These are phyloP conservation scores for Fusarium euwallaceae DNA, from an alignment of 2,329 filamentous ascomycete genomes.

Conservation along the genomic window DNA sequence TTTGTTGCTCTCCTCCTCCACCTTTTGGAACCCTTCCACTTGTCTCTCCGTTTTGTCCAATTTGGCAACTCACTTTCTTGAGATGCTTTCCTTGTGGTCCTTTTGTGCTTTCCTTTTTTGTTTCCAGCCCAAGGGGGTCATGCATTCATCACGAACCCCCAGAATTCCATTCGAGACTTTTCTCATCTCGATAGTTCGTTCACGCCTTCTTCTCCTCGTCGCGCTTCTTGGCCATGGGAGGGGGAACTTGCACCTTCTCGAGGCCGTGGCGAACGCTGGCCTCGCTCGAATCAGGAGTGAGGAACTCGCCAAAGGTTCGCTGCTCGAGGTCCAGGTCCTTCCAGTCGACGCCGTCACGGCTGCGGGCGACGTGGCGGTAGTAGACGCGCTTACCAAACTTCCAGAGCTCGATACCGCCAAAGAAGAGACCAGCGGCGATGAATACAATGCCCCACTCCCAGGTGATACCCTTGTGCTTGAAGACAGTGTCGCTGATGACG, in stretches of 20 bases:
- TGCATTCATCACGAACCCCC: not conserved
- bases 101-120: slow-evolving; percentile 6
- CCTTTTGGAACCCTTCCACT: slow-evolving; percentile 34
- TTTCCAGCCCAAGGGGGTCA: slow-evolving; percentile 3
- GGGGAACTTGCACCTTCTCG: slow-evolving; percentile 40
- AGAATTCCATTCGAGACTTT: not conserved
- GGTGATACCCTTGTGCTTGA: slow-evolving; percentile 70
- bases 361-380: slow-evolving; percentile 47
- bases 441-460: slow-evolving; percentile 76
- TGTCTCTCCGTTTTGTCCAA: slow-evolving; percentile 25
- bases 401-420: slow-evolving; percentile 70
- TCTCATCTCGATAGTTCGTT: slow-evolving; percentile 11
- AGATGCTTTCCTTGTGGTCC: slow-evolving; percentile 11
- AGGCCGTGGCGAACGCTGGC: slow-evolving; percentile 46
- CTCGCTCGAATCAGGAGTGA: slow-evolving; percentile 47
- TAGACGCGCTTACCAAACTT: slow-evolving; percentile 68
- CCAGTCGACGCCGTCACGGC: slow-evolving; percentile 47
- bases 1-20: slow-evolving; percentile 44
- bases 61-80: slow-evolving; percentile 15
- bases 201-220: slow-evolving; percentile 39
- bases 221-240: slow-evolving; percentile 15
- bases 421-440: slow-evolving; percentile 66
- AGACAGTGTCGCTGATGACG: slow-evolving; percentile 69
- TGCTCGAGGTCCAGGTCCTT: slow-evolving; percentile 57
- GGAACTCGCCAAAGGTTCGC: slow-evolving; percentile 55